Base-by-base conservation (phyloP, 1,284 basidiomycete species). In the Cerrena zonata region DNA sequence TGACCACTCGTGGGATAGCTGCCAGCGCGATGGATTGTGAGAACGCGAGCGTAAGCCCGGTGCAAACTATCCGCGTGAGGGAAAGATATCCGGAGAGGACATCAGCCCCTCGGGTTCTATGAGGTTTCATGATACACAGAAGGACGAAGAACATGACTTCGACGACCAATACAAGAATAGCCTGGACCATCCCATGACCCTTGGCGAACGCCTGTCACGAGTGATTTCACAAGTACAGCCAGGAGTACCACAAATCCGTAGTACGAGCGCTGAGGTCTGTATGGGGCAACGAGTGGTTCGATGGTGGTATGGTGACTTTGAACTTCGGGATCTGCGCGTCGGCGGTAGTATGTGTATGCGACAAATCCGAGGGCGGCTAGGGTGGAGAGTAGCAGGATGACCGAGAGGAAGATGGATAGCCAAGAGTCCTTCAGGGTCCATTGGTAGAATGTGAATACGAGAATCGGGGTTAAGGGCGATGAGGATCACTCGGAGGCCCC, bases 371-470 rank as follows among this genome's bases (percentile, higher is more conserved):
- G 61, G 53, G 70, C 60, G 12, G 65, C 66, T 25, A 82, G 55
- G 42, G 88, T 69, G 1, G 68, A 73, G 42, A 91, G 67, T 62
- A 92, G 73, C 43, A 84, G 71, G 48, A 89, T 58, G 45, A 84
- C 82, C 2, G 88, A 82, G 22, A 91, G 69, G 11, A 89, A 65
- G 47, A 77, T 70, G 0, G 91, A 80, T 1, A 93, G 74, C 81
- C 88, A 90, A 0, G 91, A 93, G 65, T 94, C 91, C 52, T 79
- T 76, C 52, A 95, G 74, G 0, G 86, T 88, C 89, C 91, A 95
- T 65, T 95, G 92, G 68, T 86, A 91, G 63, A 95, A 81, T 5
- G 79, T 73, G 60, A 95, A 91, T 52, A 88, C 78, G 56, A 82
- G 69, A 50, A 92, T 69, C 5, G 93, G 93, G 45, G 80, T 71